Conservation (phyloP, 306 rosid genomes). For the Quercus cerris region DNA sequence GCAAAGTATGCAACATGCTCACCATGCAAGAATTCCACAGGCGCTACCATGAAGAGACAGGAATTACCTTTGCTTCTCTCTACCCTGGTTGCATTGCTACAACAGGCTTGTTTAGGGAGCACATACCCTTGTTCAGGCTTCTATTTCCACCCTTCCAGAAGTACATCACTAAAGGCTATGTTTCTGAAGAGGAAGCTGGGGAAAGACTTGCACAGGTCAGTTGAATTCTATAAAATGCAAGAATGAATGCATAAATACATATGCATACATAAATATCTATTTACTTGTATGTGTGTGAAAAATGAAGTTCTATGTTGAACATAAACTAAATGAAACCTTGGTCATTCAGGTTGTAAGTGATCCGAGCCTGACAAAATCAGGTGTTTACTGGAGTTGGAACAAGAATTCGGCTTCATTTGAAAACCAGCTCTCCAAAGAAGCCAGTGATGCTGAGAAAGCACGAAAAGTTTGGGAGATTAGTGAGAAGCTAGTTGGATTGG, state of each 20-base stretch:
- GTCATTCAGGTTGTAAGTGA: slow-evolving; percentile 24
- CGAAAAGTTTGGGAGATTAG: slow-evolving; percentile 25
- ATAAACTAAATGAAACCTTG: neutral
- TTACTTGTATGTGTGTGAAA: no score
- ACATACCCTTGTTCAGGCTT: slow-evolving; percentile 25
- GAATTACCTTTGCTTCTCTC: slow-evolving; percentile 20
- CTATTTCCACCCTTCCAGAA: slow-evolving; percentile 90
- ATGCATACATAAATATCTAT: neutral
- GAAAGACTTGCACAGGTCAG: slow-evolving; percentile 26
- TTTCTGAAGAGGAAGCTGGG: slow-evolving; percentile 40
- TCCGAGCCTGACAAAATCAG: slow-evolving; percentile 26
- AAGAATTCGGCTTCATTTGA: slow-evolving; percentile 25
- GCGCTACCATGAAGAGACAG: slow-evolving; percentile 22
- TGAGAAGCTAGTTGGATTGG: slow-evolving; percentile 29
- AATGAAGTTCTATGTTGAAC: neutral
- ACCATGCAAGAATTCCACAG: slow-evolving; percentile 47
- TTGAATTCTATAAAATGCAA: neutral
- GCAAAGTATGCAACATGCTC: slow-evolving; percentile 98
- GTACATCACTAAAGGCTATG: slow-evolving; percentile 67
- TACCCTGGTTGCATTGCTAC: slow-evolving; percentile 58
- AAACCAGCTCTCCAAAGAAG: slow-evolving; percentile 31
- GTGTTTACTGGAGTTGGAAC: slow-evolving; percentile 36
- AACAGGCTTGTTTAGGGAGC: slow-evolving; percentile 35
- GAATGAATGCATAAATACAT: no score
- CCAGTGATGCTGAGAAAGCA: slow-evolving; percentile 25